Evolutionary conservation across 2,329 filamentous ascomycete genomes (phyloP), one percentile per base, ranked within the genome.

Genomic region (Xylariaceae sp.): DNA sequence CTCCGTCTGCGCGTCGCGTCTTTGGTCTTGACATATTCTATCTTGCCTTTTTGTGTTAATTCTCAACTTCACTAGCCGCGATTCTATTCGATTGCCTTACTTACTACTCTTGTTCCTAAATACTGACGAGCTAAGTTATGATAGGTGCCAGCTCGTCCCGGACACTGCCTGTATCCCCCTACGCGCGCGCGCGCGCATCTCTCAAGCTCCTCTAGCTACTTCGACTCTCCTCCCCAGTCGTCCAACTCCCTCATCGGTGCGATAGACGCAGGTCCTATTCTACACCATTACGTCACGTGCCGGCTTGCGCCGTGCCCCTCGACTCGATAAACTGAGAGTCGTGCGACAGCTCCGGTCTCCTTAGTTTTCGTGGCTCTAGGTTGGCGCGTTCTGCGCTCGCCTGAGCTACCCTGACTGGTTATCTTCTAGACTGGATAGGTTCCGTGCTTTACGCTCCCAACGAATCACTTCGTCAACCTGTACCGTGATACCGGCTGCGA

Each of bases 101-200:
- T 43, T 33, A 29, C 45, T 26, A n/a, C 39, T 41, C 12, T 17
- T 3, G 17, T n/a, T 16, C 34, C 26, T 31, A 5, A 34, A 28
- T 11, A 43, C 43, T 53, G 43, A 58, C 37, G 11, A 48, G 17
- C n/a, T 11, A 29, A n/a, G n/a, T n/a, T n/a, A n/a, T n/a, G 37
- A 24, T 14, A 47, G 24, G 36, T 28, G 19, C 23, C 24, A 36
- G 24, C 24, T 23, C 11, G 4, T 17, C 36, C 26, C 31, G 28
- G 31, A 40, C 17, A 17, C 6, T 39, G n/a, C n/a, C n/a, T n/a
- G n/a, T n/a, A n/a, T n/a, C 29, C 26, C 3, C 9, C n/a, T 11
- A 16, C 26, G 21, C n/a, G 17, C 33, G 47, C 41, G n/a, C n/a
- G n/a, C n/a, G n/a, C 28, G 31, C 41, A 19, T 29, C 31, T 45